Conservation (phyloP, 108 stramenopile species). For the Mayamaea pseudoterrestris region DNA sequence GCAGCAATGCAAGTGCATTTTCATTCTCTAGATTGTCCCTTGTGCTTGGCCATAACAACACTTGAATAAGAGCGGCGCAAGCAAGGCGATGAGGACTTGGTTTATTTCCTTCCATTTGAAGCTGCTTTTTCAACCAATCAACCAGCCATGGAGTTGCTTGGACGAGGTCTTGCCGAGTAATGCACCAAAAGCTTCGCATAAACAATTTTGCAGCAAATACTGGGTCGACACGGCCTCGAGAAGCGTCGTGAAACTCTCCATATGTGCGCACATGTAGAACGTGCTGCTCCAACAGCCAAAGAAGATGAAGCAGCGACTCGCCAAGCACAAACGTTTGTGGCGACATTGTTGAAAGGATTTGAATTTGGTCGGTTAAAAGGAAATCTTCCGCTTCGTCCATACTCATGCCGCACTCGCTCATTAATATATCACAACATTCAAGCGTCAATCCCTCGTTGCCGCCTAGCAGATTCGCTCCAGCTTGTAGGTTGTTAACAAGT, state of each 20-base stretch:
- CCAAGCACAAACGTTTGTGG: constrained; percentile 17
- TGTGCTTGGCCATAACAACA: constrained; percentile 65
- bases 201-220: constrained; percentile 51
- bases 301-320: constrained; percentile 32
- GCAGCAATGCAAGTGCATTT: constrained; percentile 18
- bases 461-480: constrained; percentile 65
- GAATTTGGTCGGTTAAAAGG: constrained; percentile 23
- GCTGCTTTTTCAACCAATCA: constrained; percentile 16
- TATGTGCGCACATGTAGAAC: constrained; percentile 43
- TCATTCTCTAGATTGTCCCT: constrained; percentile 19
- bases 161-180: constrained; percentile 16
- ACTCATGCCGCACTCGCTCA: constrained; percentile 22
- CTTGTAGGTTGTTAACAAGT: constrained; percentile 40
- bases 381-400: constrained; percentile 58
- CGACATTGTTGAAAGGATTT: background rate
- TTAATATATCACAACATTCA: constrained; percentile 54
- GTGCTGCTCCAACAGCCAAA: constrained; percentile 57
- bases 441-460: constrained; percentile 64
- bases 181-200: constrained; percentile 53
- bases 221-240: constrained; percentile 47
- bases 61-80: constrained; percentile 57
- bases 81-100: constrained; percentile 42
- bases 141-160: constrained; percentile 32
- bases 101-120: constrained; percentile 13
- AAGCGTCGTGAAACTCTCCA: constrained; percentile 49